Base-by-base conservation (phyloP, 306 rosid species). In the Aeschynomene evenia region DNA sequence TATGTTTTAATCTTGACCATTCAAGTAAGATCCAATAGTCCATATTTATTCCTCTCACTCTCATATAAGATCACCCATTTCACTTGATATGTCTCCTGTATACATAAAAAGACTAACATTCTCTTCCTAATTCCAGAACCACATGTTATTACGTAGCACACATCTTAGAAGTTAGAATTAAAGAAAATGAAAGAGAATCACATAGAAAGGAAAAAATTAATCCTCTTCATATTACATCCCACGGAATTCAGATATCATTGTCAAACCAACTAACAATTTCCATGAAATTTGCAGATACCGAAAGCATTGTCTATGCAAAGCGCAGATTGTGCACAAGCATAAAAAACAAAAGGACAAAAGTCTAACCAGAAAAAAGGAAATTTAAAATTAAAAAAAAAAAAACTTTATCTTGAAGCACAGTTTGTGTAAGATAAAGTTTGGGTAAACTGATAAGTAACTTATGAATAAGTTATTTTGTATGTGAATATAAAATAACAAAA, bases 121-220 rank as follows among this genome's bases (percentile, higher is more conserved):
- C 43, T 70, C 65, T 40, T 70, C 45, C 67, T 26, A 57, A 45
- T 29, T 60, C 14, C 37, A 23, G 9, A 71, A 13, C 50, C 23
- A 55, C 4, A 29, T 20, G n/a, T n/a, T n/a, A 24, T 69, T 15
- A 69, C 16, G 31, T 28, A 24, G 13, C 2, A 60, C 33, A 31
- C 1, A 3, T 29, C 9, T 16, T 24, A 22, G 12, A n/a, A 16
- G 55, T 71, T 24, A 22, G 12, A n/a, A 16, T 39, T 71, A 6
- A 49, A 9, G 50, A 46, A 21, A 21, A 14, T 48, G 53, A 31
- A 67, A 23, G 49, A 31, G 28, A 66, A 66, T 50, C 37, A 29
- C 18, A 71, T 13, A 14, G 16, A 4, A 24, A 18, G 13, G 68
- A 46, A 20, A 22, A 10, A 7, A 43, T 20, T 8, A 7, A 34